A percentile compares a stretch with the other conserved stretches of the same genome.
These are phyloP conservation scores for Chalciporus sphaerocephalus DNA, from an alignment of 768 basidiomycete species.

Conservation along the genomic window DNA sequence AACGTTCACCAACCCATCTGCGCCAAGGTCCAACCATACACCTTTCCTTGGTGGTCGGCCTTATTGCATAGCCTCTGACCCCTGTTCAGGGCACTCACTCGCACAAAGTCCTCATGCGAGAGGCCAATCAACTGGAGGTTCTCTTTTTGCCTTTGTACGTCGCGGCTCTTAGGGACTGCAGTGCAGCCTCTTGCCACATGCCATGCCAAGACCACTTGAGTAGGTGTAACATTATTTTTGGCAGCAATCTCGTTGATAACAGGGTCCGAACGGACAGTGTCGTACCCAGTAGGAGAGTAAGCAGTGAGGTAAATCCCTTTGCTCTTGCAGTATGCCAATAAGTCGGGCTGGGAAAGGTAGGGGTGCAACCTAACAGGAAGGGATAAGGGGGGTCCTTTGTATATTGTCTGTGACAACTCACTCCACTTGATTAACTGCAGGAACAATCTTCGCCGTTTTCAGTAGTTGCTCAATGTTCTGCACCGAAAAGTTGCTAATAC, in stretches of 20 bases:
- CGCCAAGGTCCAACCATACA: constrained; percentile 44
- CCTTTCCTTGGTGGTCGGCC: constrained; percentile 22
- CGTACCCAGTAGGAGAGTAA: constrained; percentile 51
- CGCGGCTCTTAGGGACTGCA: constrained; percentile 49
- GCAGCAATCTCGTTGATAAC: constrained; percentile 26
- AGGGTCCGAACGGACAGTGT: constrained; percentile 27
- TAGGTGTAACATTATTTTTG: constrained; percentile 27
- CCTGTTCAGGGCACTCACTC: constrained; percentile 32
- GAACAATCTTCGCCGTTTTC: constrained; percentile 47
- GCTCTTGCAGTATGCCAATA: constrained; percentile 44
- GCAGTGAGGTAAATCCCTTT: constrained; percentile 69
- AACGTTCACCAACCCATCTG: constrained; percentile 38
- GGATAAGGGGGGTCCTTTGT: constrained; percentile 23
- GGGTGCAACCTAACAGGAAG: constrained; percentile 42
- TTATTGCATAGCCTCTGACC: constrained; percentile 31
- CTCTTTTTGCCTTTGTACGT: constrained; percentile 44
- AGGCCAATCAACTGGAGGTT: constrained; percentile 40
- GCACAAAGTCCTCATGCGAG: constrained; percentile 31
- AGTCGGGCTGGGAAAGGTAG: constrained; percentile 57
- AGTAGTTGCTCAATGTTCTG: constrained; percentile 36
- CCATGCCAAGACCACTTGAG: constrained; percentile 33
- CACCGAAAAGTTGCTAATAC: constrained; percentile 42
- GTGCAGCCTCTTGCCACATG: constrained; percentile 2
- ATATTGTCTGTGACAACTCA: not conserved
- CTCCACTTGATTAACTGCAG: constrained; percentile 67